Base-by-base conservation (phyloP, 2,329 filamentous ascomycete species). In the Scedosporium minutisporum region DNA sequence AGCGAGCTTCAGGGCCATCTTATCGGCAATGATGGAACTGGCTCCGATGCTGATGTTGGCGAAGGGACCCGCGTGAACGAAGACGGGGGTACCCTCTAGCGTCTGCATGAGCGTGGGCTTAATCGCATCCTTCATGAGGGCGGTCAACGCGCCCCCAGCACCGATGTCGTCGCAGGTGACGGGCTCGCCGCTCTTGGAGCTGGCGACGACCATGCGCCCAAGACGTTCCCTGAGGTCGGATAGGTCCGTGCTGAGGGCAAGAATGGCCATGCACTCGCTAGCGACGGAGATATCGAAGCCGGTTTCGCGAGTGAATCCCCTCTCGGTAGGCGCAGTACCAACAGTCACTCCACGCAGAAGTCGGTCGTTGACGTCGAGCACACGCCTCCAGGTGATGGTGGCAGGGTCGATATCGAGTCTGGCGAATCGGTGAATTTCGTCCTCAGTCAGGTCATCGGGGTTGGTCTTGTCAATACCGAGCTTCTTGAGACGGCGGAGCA, bases 91-190 rank as follows among this genome's bases (percentile, higher is more conserved):
- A 29, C 95, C 95, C 75, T 99, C 95, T 61, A 99, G 81, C 33
- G 91, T 96, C 77, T 99, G 95, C 95, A 99, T 97, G 66, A 99
- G 80, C 78, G 97, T 99, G 64, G 95, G 95, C 82, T 99, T 99
- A 78, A 97, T 96, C 63, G 95, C 93, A 76, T 99, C 95, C 78
- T 89, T 95, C 90, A 99, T 97, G 70, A 99, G 81, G 33, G 93
- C 93, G 53, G 95, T 92, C 67, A 99, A 80, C 60, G 95, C 95
- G 69, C 95, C 95, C 62, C 93, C 93, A 21, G 88, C 91, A 68
- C 95, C 95, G 70, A 99, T 86, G 71, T 99, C 95, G 72, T 99
- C 95, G 71, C 92, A 96, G 64, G 95, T 97, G 58, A 99, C 89
- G 1, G 95, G 91, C 65, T 97, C 93, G 59, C 95, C 95, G 67